Conservation (phyloP, 2,329 filamentous ascomycete species). For the Xylariaceae sp. region DNA sequence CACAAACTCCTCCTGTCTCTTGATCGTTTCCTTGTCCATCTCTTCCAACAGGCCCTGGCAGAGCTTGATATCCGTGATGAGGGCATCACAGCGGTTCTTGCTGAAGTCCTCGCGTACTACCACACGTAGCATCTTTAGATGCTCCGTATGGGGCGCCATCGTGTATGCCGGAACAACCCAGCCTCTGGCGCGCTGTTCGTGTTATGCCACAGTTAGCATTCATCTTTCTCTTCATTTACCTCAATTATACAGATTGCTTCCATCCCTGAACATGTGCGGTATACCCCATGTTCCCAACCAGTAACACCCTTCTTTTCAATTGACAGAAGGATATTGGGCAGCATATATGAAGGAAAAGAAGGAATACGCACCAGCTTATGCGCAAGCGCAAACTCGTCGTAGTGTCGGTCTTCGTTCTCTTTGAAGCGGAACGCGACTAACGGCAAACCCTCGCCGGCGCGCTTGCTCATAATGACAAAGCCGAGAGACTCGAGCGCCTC, state of each 20-base stretch:
- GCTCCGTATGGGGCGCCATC: slow-evolving; percentile 82
- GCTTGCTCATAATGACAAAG: slow-evolving; percentile 84
- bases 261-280: no score
- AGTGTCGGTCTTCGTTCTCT: slow-evolving; percentile 50
- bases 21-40: slow-evolving; percentile 67
- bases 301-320: no score
- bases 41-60: slow-evolving; percentile 65
- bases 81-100: slow-evolving; percentile 70
- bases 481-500: slow-evolving; percentile 66
- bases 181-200: slow-evolving; percentile 64
- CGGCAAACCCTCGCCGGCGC: slow-evolving; percentile 70
- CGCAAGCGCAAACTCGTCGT: slow-evolving; percentile 73
- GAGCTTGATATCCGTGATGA: slow-evolving; percentile 74
- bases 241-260: no score
- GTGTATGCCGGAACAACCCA: slow-evolving; percentile 97
- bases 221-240: no score
- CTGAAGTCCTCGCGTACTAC: slow-evolving; percentile 93
- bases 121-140: slow-evolving; percentile 85
- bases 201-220: slow-evolving; percentile 1
- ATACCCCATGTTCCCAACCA: no score
- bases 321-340: not conserved
- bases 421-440: slow-evolving; percentile 81
- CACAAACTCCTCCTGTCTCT: slow-evolving; percentile 63
- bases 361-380: slow-evolving; percentile 56
- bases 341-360: not conserved